Evolutionary conservation across 768 basidiomycete species (phyloP).

Genomic region (Russula vinacea): DNA sequence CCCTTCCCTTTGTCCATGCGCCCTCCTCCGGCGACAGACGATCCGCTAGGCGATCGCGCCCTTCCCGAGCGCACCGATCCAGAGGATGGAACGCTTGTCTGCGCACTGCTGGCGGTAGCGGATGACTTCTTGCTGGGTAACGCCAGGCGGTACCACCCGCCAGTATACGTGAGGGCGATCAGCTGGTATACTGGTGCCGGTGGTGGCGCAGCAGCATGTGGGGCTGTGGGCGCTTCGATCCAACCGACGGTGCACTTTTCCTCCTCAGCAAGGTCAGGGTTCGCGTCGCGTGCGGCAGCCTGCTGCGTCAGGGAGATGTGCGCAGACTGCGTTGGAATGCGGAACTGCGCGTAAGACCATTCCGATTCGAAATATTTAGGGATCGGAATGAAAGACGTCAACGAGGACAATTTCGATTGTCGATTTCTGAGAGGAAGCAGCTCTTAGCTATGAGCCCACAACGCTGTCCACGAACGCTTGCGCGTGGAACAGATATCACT

Average conservation of each 20-base stretch:
- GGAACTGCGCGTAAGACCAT: slow-evolving; percentile 93
- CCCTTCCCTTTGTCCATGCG: slow-evolving; percentile 62
- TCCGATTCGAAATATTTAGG: slow-evolving; percentile 94
- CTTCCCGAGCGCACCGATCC: slow-evolving; percentile 48
- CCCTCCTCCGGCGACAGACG: slow-evolving; percentile 47
- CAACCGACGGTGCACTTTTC: slow-evolving; percentile 87
- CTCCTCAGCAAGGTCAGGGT: slow-evolving; percentile 66
- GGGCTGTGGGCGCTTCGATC: slow-evolving; percentile 54
- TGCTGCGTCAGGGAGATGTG: slow-evolving; percentile 76
- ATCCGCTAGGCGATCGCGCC: slow-evolving; percentile 52
- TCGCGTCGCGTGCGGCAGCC: slow-evolving; percentile 48
- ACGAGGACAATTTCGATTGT: slow-evolving; percentile 75
- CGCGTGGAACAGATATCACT: slow-evolving; percentile 35
- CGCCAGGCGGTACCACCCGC: slow-evolving; percentile 88
- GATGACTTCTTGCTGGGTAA: slow-evolving; percentile 45
- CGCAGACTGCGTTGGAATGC: slow-evolving; percentile 79
- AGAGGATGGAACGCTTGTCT: slow-evolving; percentile 31
- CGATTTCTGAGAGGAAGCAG: slow-evolving; percentile 58
- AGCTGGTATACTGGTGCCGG: slow-evolving; percentile 61
- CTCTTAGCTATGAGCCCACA: slow-evolving; percentile 5
- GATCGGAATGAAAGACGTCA: slow-evolving; percentile 75
- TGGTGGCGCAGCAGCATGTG: slow-evolving; percentile 34
- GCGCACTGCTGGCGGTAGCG: slow-evolving; percentile 24
- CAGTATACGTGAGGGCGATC: slow-evolving; percentile 79
- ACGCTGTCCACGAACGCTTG: background rate